These are phyloP conservation scores for Solanum rostratum DNA, from an alignment of 257 asterid genomes.

Conservation along the genomic window DNA sequence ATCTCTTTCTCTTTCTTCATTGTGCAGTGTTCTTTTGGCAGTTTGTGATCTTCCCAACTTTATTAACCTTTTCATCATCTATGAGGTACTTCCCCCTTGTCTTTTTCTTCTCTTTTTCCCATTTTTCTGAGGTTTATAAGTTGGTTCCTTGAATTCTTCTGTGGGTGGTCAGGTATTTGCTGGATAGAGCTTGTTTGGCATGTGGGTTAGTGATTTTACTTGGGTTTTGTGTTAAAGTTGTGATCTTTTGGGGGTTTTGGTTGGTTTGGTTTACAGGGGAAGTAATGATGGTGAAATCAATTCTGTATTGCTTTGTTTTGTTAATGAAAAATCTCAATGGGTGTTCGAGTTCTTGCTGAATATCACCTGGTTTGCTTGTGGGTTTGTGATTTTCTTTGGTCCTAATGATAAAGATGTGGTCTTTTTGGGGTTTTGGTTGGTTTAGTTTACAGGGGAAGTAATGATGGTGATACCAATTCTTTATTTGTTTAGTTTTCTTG, in stretches of 20 bases:
- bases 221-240: background rate
- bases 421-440: background rate
- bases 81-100: conserved; percentile 26
- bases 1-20: conserved; percentile 7
- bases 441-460: background rate
- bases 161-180: background rate
- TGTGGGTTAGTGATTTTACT: background rate
- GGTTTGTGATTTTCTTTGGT: background rate
- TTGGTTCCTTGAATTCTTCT: background rate
- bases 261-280: background rate
- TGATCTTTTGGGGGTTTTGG: background rate
- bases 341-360: background rate
- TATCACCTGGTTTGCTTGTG: background rate
- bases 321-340: background rate
- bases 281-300: background rate
- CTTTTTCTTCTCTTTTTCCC: background rate
- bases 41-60: background rate
- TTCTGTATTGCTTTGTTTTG: background rate
- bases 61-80: conserved; percentile 10
- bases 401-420: background rate
- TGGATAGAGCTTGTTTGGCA: background rate
- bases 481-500: background rate
- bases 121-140: background rate
- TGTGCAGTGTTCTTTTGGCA: background rate
- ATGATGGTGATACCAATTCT: background rate